Evolutionary conservation across 2,329 filamentous ascomycete species (phyloP), one percentile per base, ranked within the genome.

Genomic region (Clonostachys chloroleuca): DNA sequence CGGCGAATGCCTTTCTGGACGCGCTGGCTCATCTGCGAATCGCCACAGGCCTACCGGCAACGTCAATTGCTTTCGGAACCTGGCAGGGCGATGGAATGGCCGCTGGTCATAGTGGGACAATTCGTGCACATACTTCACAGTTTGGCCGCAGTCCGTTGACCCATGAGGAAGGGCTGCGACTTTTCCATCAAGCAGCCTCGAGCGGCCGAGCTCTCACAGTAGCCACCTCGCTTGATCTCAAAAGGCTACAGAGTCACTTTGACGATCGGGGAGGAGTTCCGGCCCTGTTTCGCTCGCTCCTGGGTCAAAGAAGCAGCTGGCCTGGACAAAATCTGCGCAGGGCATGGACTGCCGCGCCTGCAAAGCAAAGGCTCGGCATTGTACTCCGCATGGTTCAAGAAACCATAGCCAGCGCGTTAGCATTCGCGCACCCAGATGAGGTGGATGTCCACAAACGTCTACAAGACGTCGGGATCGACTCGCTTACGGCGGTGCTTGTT

Each of bases 1-100:
- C 68, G 2, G 68, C 59, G 14, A 73, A 72, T 50, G 58, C 60
- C 16, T 74, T 64, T 52, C 55, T 69, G 47, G 63, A 71, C 42
- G 57, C 61, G 5, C 59, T 73, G 20, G 64, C 59, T 13, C 57
- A 61, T 9, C 61, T 64, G 36, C 63, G 70, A 12, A 56, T 57
- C 10, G 45, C 47, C 2, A 52, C 54, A 34, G 44, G 45, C 12
- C 36, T 50, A 33, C 52, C 52, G 17, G 52, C 49, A 12, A 53
- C 51, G 5, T 53, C 51, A 5, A 43, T 54, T 5, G 52, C 52
- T 6, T 48, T 43, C 24, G 52, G 44, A 13, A 44, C 42, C 17
- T 47, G 48, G 48, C 42, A 16, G 5, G 46, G 43, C 30, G 42
- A 47, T 8, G 52, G 52, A 12, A 52, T 52, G 49, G 48, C 48